Percentiles rank a stretch among this genome's conserved stretches.
Evolutionary conservation across 495 filamentous ascomycete species (phyloP).

Genomic region (Hypoxylon perforatum): DNA sequence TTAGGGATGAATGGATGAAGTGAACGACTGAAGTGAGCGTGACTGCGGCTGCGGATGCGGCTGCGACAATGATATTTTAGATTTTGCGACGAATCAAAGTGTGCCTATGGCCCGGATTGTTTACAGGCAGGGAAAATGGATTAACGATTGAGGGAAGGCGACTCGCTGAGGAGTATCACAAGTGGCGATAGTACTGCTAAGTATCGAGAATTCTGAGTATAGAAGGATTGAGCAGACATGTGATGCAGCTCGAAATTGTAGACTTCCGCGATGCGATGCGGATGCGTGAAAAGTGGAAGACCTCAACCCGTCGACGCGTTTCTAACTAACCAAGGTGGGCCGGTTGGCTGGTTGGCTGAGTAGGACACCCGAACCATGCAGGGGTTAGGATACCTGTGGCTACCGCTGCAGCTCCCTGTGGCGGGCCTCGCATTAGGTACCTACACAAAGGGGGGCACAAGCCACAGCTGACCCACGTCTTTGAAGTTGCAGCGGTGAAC

Average conservation of each 20-base stretch:
- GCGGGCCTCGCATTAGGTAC: slow-evolving; percentile 16
- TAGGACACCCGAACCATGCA: slow-evolving; percentile 23
- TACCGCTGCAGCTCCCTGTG: slow-evolving; percentile 31
- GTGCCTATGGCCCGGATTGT: slow-evolving; percentile 27
- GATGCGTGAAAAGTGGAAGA: slow-evolving; percentile 44
- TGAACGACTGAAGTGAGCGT: not conserved
- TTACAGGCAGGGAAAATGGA: slow-evolving; percentile 18
- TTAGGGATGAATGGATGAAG: slow-evolving; percentile 8
- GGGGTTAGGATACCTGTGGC: slow-evolving; percentile 35
- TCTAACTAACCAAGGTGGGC: slow-evolving; percentile 38
- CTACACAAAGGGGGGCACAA: not conserved
- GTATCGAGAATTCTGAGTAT: slow-evolving; percentile 28
- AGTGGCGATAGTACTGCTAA: slow-evolving; percentile 21
- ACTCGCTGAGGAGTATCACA: slow-evolving; percentile 1
- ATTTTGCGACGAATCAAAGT: slow-evolving; percentile 33
- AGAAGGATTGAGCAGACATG: slow-evolving; percentile 30
- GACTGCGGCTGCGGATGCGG: not conserved
- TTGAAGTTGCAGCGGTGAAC: no score
- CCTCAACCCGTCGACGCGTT: slow-evolving; percentile 43
- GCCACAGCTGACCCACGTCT: slow-evolving; percentile 17
- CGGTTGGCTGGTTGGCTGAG: slow-evolving; percentile 1
- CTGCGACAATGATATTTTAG: slow-evolving; percentile 30
- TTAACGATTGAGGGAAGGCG: slow-evolving; percentile 5
- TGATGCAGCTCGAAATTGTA: slow-evolving; percentile 35
- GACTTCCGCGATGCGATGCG: slow-evolving; percentile 34